Evolutionary conservation across 495 filamentous ascomycete genomes (phyloP).

Genomic region (Jackrogersella multiformis): DNA sequence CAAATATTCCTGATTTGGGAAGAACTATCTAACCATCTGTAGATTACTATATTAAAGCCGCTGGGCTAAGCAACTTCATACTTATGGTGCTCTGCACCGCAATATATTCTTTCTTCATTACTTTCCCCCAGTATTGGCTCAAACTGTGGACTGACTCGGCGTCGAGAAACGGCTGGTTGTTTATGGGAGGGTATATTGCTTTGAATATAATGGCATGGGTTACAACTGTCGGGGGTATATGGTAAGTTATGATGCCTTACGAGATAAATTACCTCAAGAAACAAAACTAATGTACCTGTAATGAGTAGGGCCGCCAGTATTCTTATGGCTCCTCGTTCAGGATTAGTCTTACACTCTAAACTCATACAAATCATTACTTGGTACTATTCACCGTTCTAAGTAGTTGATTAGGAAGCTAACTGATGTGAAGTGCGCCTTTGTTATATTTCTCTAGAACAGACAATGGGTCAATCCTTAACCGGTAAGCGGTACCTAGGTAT

Average conservation of each 20-base stretch:
- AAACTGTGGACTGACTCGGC: slow-evolving; percentile 50
- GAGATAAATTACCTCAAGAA: not conserved
- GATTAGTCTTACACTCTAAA: slow-evolving; percentile 19
- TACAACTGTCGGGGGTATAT: slow-evolving; percentile 42
- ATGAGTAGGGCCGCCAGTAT: slow-evolving; percentile 25
- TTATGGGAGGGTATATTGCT: slow-evolving; percentile 43
- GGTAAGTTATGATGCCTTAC: slow-evolving; percentile 27
- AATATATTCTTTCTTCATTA: slow-evolving; percentile 49
- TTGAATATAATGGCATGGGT: slow-evolving; percentile 46
- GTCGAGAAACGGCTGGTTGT: slow-evolving; percentile 33
- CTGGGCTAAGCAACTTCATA: slow-evolving; percentile 58
- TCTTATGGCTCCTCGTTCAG: slow-evolving; percentile 36
- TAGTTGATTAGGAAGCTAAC: not conserved
- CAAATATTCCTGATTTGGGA: not conserved
- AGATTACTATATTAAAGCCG: slow-evolving; percentile 66
- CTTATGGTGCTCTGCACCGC: slow-evolving; percentile 50
- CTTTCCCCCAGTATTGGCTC: slow-evolving; percentile 53
- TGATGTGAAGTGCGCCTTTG: slow-evolving; percentile 27
- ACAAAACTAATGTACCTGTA: not conserved
- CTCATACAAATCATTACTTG: slow-evolving; percentile 26
- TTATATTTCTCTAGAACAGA: slow-evolving; percentile 38
- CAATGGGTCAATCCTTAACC: slow-evolving; percentile 43
- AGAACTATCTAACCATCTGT: slow-evolving; percentile 7
- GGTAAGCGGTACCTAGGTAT: slow-evolving; percentile 30
- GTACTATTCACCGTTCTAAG: not conserved